Base-by-base conservation (phyloP, 2,329 filamentous ascomycete species). In the Trichoderma koningii region DNA sequence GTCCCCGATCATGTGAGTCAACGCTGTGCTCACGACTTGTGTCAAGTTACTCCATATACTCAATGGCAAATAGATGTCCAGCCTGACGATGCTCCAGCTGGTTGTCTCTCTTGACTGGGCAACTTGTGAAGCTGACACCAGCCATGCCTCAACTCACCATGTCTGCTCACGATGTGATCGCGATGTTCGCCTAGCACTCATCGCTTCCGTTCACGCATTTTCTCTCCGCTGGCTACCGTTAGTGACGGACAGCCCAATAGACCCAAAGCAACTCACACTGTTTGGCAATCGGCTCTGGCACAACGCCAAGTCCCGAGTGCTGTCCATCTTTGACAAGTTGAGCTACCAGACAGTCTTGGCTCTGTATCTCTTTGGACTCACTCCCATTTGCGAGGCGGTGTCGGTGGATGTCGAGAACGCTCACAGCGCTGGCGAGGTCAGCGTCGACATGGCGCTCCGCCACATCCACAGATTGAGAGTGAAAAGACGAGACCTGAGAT, bases 331-430 rank as follows among this genome's bases (percentile, higher is more conserved):
- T 42, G 56, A 60, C 30, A 60, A 60, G 17, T 47, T 60, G 10
- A 60, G 56, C 56, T 60, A 60, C 21, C 56, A 51, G 10, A 60
- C 56, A 17, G 56, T 47, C 14, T 26, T 60, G 12, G 56, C 56
- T 51, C 42, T 60, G 17, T 60, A 60, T 21, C n/a, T 60, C 6
- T 60, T 60, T 48, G 56, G 56, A 7, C 47, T 60, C 5, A 60
- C 56, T 9, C 56, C 56, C 3, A 51, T 60, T 2, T 51, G 21
- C 14, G n/a, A 51, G 9, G 47, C 34, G 10, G 47, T 17, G 14
- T 60, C 21, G 4, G 7, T 28, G 30, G 56, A 60, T 42, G 30
- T 10, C 5, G 56, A 51, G 3, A 60, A 60, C 26, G 56, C 56
- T 17, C 45, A 60, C 28, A 28, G 14, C 6, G 56, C 56, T 41